Evolutionary conservation across 352 stramenopile species (phyloP).

Genomic region (Globisporangium okanoganense): DNA sequence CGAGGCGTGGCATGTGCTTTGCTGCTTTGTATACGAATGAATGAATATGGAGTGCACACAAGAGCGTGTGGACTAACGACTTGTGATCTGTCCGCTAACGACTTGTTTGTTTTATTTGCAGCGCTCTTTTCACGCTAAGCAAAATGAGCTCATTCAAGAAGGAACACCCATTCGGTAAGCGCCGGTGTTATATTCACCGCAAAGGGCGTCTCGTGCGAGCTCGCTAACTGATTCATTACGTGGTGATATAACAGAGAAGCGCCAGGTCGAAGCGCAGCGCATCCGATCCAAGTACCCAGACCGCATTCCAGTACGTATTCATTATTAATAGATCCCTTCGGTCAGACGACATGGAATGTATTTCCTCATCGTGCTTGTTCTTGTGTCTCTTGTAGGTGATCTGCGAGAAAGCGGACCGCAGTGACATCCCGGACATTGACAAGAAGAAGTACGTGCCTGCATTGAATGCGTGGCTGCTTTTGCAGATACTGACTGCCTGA

Average conservation of each 20-base stretch:
- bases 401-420: slow-evolving; percentile 94
- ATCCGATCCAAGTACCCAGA: slow-evolving; percentile 99
- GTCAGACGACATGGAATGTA: neutral
- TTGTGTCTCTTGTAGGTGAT: slow-evolving; percentile 56
- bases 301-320: slow-evolving; percentile 92
- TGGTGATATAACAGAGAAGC: slow-evolving; percentile 83
- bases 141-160: slow-evolving; percentile 91
- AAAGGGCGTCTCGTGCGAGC: neutral
- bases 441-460: slow-evolving; percentile 95
- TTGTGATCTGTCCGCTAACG: too few relatives aligned
- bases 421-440: slow-evolving; percentile 99
- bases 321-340: neutral
- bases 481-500: neutral
- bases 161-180: slow-evolving; percentile 81
- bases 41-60: neutral
- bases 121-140: neutral
- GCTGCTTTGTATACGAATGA: neutral
- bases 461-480: neutral
- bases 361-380: neutral
- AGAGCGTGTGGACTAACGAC: neutral
- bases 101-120: neutral
- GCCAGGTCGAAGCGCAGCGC: slow-evolving; percentile 96
- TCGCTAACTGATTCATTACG: neutral
- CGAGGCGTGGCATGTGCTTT: neutral
- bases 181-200: neutral